These are phyloP conservation scores for Bipolaris oryzae DNA, from an alignment of 2,329 filamentous ascomycete species.

Conservation along the genomic window DNA sequence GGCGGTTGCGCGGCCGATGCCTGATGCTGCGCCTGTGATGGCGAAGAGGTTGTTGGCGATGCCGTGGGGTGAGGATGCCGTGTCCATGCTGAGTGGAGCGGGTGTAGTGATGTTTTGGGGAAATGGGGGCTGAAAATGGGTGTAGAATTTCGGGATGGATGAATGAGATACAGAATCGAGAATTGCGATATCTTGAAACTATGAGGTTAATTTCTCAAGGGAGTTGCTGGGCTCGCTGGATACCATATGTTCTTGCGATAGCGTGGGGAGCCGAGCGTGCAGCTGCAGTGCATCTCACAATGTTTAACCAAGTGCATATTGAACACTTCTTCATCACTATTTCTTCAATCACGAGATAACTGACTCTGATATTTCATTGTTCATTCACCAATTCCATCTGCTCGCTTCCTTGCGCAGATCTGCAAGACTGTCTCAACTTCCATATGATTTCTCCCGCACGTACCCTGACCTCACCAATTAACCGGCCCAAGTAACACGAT, in stretches of 20 bases:
- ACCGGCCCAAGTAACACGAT: neutral
- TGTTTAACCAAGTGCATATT: neutral
- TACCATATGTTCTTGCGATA: neutral
- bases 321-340: neutral
- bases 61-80: neutral
- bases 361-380: neutral
- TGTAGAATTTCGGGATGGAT: neutral
- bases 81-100: neutral
- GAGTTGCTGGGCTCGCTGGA: neutral
- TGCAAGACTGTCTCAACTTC: neutral
- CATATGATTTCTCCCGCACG: neutral
- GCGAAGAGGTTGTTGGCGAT: slow-evolving; percentile 14
- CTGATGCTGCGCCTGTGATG: slow-evolving; percentile 21
- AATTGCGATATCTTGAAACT: neutral
- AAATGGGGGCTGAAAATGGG: neutral
- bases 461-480: neutral
- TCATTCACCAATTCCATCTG: too few species aligned
- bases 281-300: neutral
- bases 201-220: neutral
- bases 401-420: too few species aligned
- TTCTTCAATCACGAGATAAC: too few species aligned
- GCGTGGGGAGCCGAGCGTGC: neutral
- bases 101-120: neutral
- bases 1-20: slow-evolving; percentile 18
- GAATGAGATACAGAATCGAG: too few species aligned